Percentiles rank a stretch among this genome's conserved stretches.
Conservation (phyloP, 495 filamentous ascomycete genomes). For the Melanomma pulvis-pyrius region DNA sequence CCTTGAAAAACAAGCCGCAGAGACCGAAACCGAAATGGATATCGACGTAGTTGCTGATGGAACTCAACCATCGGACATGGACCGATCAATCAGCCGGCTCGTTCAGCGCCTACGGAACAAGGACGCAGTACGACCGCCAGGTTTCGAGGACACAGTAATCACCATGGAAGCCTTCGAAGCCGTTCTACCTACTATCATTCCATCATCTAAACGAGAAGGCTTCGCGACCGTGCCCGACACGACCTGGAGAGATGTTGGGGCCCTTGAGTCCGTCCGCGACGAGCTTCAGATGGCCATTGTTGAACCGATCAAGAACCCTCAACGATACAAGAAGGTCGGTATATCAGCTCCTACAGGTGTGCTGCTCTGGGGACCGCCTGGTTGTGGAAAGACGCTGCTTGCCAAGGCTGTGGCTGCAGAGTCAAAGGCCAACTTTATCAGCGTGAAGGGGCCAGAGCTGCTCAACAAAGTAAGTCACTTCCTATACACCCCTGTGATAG, state of each 20-base stretch:
- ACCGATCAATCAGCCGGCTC: slow-evolving; percentile 53
- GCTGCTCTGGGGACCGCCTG: slow-evolving; percentile 94
- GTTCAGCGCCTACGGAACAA: slow-evolving; percentile 56
- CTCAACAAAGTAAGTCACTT: slow-evolving; percentile 66
- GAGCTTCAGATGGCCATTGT: slow-evolving; percentile 87
- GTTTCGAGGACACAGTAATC: slow-evolving; percentile 49
- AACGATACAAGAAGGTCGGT: slow-evolving; percentile 77
- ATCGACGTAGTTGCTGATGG: slow-evolving; percentile 45
- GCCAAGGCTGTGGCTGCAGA: slow-evolving; percentile 97
- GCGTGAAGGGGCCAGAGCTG: slow-evolving; percentile 92
- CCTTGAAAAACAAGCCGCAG: slow-evolving; percentile 40
- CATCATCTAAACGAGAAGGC: slow-evolving; percentile 91
- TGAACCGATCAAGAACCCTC: slow-evolving; percentile 84
- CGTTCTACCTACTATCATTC: slow-evolving; percentile 84
- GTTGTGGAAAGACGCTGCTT: slow-evolving; percentile 94
- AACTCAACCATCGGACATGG: slow-evolving; percentile 32
- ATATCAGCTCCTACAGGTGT: slow-evolving; percentile 89
- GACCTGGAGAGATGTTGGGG: slow-evolving; percentile 92
- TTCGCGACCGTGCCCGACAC: slow-evolving; percentile 98
- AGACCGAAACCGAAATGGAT: slow-evolving; percentile 39
- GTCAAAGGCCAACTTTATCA: slow-evolving; percentile 95
- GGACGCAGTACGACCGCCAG: slow-evolving; percentile 45
- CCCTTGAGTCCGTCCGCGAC: slow-evolving; percentile 74
- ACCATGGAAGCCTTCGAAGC: slow-evolving; percentile 69
- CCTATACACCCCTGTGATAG: not conserved